Conservation (phyloP, 2,329 filamentous ascomycete species). For the Lasiodiplodia citricola region DNA sequence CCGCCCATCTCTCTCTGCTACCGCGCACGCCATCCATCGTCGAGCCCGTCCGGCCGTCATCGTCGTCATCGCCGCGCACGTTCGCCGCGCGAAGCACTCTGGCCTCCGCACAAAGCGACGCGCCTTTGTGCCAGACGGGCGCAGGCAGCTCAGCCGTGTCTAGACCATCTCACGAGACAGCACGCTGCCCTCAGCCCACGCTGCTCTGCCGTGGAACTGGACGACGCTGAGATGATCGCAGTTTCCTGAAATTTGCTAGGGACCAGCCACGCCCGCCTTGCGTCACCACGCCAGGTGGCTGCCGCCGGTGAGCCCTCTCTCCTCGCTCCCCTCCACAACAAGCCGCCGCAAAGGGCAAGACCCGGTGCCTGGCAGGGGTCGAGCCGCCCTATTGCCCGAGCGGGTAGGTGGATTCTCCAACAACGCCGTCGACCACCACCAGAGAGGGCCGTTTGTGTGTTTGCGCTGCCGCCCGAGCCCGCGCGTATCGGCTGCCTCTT, state of each 20-base stretch:
- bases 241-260: conserved; percentile 22
- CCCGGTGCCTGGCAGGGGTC: conserved; percentile 18
- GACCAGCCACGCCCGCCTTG: not conserved
- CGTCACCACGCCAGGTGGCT: conserved; percentile 5
- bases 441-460: not conserved
- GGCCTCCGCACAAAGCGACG: conserved; percentile 15
- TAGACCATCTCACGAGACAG: conserved; percentile 17
- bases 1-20: not conserved
- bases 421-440: not conserved
- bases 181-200: conserved; percentile 20
- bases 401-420: conserved; percentile 14
- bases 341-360: conserved; percentile 17
- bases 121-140: conserved; percentile 10
- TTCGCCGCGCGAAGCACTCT: not conserved
- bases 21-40: not conserved
- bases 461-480: not conserved
- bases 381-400: conserved; percentile 2
- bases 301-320: conserved; percentile 11
- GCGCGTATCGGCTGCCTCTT: not conserved
- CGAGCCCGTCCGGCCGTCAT: not conserved
- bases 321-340: not conserved
- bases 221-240: conserved; percentile 20
- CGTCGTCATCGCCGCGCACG: conserved; percentile 12
- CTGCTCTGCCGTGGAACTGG: conserved; percentile 8
- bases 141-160: not conserved